phyloP scores from a whole-genome alignment of 2,329 filamentous ascomycete species.

The Boeremia exigua region DNA sequence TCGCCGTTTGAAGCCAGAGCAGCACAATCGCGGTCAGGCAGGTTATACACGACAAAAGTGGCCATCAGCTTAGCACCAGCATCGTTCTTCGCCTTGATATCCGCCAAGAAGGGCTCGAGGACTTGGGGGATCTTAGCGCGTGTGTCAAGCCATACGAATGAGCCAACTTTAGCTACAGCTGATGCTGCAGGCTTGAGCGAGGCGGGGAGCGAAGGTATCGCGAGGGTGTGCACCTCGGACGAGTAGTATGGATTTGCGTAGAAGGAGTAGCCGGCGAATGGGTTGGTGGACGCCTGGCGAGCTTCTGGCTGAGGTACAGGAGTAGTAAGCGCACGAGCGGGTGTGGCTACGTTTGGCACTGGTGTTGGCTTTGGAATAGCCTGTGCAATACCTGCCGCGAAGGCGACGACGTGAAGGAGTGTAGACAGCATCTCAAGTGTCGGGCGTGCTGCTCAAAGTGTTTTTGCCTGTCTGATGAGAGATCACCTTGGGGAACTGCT shows the following conservation, averaged over 20 bases:
- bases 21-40: conserved; percentile 69
- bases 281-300: conserved; percentile 55
- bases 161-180: conserved; percentile 57
- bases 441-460: not conserved
- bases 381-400: conserved; percentile 30
- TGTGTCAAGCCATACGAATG: conserved; percentile 62
- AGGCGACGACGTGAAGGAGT: conserved; percentile 24
- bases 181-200: conserved; percentile 59
- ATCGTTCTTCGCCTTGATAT: conserved; percentile 56
- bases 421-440: conserved; percentile 25
- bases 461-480: not conserved
- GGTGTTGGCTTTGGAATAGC: conserved; percentile 31
- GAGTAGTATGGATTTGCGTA: conserved; percentile 62
- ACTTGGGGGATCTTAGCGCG: conserved; percentile 54
- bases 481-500: not conserved
- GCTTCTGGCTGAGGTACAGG: conserved; percentile 19
- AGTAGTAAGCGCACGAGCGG: conserved; percentile 19
- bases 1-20: conserved; percentile 69
- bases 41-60: conserved; percentile 67
- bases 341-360: conserved; percentile 17
- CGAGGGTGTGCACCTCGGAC: conserved; percentile 60
- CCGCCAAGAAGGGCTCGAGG: conserved; percentile 55
- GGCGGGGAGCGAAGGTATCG: conserved; percentile 66
- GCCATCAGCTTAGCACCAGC: conserved; percentile 58
- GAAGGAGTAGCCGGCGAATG: conserved; percentile 57